Evolutionary conservation across 345 rosid genomes (phyloP), one percentile per base, ranked within the genome.

Genomic region (Bruguiera parviflora): DNA sequence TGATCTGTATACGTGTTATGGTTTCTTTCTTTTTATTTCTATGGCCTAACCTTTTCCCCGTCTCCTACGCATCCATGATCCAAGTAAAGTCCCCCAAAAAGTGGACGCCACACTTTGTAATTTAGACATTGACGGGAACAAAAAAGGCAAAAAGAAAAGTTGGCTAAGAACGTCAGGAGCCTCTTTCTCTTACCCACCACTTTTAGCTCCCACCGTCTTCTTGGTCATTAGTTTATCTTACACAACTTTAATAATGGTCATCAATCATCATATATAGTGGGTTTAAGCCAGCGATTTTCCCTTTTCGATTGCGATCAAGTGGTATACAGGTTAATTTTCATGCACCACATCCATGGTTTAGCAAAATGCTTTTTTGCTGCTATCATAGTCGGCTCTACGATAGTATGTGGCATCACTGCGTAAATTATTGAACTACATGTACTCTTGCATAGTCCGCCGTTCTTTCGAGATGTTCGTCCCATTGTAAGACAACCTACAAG

Each of bases 1-100:
- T 55, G 66, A 51, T 52, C 65, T 68, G 58, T 61, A 49, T 57
- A 31, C 77, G 71, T 61, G 69, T 51, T n/a, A 33, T 35, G 5
- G 28, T 15, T 11, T 65, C 39, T 72, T 61, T 57, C 43, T 31
- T 43, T 15, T 43, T 13, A 15, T 13, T 43, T 43, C 15, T 3
- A 27, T 61, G 9, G 13, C 63, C 37, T 0, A 46, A 46, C 43
- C 58, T 62, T 56, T 62, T 70, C n/a, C 25, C 6, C 20, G 60
- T 60, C 62, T 64, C 67, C 4, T 37, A 20, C 15, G 71, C 73
- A 10, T 55, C 53, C 65, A 43, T 22, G 60, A 43, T 11, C 8
- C n/a, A 10, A 46, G 31, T 24, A 8, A 19, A 61, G 47, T 18
- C n/a, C 21, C 15, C 43, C 37, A 25, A 37, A 65, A 29, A 22